Conservation (phyloP, 306 rosid species). For the Datisca glomerata region DNA sequence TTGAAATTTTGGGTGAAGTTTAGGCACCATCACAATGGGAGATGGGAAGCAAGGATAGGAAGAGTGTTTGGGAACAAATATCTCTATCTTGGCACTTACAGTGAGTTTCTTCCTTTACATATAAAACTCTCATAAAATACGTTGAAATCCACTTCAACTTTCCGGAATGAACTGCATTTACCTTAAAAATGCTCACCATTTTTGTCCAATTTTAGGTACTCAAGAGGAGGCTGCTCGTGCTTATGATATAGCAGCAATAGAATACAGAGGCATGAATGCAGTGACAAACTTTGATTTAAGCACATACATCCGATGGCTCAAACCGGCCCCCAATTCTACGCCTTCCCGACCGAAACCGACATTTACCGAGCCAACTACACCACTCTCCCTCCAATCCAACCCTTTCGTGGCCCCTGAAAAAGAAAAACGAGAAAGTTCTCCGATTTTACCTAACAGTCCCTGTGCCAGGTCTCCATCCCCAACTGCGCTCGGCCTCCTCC, state of each 20-base stretch:
- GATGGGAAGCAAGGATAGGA: slow-evolving; percentile 50
- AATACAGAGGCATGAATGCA: slow-evolving; percentile 36
- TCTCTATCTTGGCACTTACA: slow-evolving; percentile 34
- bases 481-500: slow-evolving; percentile 65
- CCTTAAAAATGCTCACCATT: not conserved
- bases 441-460: slow-evolving; percentile 22
- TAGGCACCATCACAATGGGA: slow-evolving; percentile 41
- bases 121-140: not conserved
- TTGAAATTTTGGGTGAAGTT: slow-evolving; percentile 11
- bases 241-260: slow-evolving; percentile 36
- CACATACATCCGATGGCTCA: slow-evolving; percentile 36
- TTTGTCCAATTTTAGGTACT: slow-evolving; percentile 23
- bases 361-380: not conserved
- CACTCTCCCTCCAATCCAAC: not conserved
- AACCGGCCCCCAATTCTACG: slow-evolving; percentile 23
- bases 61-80: slow-evolving; percentile 42
- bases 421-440: slow-evolving; percentile 17
- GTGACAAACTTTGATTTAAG: slow-evolving; percentile 36
- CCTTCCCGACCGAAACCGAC: slow-evolving; percentile 22
- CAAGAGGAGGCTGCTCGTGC: slow-evolving; percentile 46
- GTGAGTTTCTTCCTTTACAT: slow-evolving; percentile 11
- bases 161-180: not conserved
- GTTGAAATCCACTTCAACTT: not conserved
- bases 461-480: slow-evolving; percentile 42
- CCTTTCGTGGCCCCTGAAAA: slow-evolving; percentile 8